Evolutionary conservation across 257 asterid genomes (phyloP), one percentile per base, ranked within the genome.

Genomic region (Ehretia macrophylla): DNA sequence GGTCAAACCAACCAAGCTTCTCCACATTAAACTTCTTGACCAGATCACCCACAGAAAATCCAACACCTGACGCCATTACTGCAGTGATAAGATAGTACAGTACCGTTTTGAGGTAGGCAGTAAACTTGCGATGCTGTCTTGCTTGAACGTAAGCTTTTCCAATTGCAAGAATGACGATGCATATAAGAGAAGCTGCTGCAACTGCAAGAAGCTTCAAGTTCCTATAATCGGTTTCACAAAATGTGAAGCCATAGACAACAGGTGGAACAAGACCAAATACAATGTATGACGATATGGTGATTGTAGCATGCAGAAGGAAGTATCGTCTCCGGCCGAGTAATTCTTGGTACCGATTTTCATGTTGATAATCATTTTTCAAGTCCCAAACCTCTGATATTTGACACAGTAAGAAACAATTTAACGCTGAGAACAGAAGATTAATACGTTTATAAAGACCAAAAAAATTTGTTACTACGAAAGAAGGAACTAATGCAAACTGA

Each of bases 241-340:
- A 81, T 5, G 94, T 55, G 68, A 79, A 83, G 10, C 82, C 90
- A 27, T 75, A 85, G 0, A 72, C 55, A 0, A 22, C 61, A 0
- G 90, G 95, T 20, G 90, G 82, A 17, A 75, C 17, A 0, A 85
- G 76, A 48, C 96, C 92, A 11, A 83, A 88, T 4, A 71, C 32
- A 17, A 83, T 46, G 74, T 73, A 85, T 0, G 96, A 85, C 8
- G 83, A 5, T 3, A 77, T 11, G 22, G 78, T 80, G 17, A 85
- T 37, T 5, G 71, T 62, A 1, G 82, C 68, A 32, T 88, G 96
- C 0, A 88, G 58, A 38, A 37, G 55, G 56, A 83, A 77, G 56
- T 75, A 59, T 37, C 74, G 79, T 73, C 57, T 79, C 32, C 54
- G 56, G 0, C 94, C 95, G 0, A 87, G 82, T 16, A 39, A 23